Evolutionary conservation across 129 eudicot species (phyloP), one percentile per base, ranked within the genome.

Genomic region (Logfia minima): DNA sequence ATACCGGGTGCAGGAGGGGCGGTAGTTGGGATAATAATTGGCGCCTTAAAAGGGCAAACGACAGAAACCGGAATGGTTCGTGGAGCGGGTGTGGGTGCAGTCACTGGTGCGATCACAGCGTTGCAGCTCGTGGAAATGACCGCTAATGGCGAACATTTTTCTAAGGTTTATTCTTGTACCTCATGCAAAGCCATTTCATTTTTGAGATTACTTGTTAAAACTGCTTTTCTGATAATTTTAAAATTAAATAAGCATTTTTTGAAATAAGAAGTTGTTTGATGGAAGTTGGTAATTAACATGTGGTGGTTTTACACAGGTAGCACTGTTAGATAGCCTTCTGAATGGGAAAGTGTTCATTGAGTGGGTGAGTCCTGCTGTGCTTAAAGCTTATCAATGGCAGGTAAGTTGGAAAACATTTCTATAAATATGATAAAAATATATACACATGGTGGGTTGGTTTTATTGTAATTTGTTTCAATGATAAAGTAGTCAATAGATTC

Each of bases 281-380:
- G 0, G 68, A 35, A 35, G 8, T 37, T 68, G 53, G 56, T 21
- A 2, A 14, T 34, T 63, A 34, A 71, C 72, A 45, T 71, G 53
- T 62, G 56, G 21, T 45, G 77, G 77, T 21, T 64, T 22, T 70
- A 45, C 8, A 43, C 90, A 92, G 98, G 92, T 79, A 13, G 98
- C 95, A 39, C 84, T 93, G 32, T 80, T 93, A 10, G 76, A 83
- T 37, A 92, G 96, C 77, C 86, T 92, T 66, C 77, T 92, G 18
- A 87, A 88, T 77, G 98, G 98, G 66, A 88, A 90, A 83, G 84
- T 91, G 43, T 93, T 88, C 68, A 76, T 78, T 80, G 96, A 93
- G 83, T 93, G 96, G 96, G 96, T 85, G 10, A 85, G 92, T 74
- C 91, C 98, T 73, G 97, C 98, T 17, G 84, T 90, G 70, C 86